These are phyloP conservation scores for Aspergillus hortae DNA, from an alignment of 2,329 filamentous ascomycete genomes.

Conservation along the genomic window DNA sequence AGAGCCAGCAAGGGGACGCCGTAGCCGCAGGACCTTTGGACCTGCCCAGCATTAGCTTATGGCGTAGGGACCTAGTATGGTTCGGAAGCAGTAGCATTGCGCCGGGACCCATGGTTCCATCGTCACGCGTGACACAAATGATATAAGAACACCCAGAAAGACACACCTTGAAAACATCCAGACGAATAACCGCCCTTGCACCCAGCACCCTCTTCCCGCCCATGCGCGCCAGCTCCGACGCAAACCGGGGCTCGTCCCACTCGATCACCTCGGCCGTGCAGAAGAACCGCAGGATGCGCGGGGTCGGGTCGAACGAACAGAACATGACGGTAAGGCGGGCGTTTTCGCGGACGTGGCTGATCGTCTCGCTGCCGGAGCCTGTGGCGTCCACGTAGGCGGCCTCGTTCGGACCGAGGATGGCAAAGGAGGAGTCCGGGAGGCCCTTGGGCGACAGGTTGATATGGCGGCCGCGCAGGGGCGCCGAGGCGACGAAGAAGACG, in stretches of 20 bases:
- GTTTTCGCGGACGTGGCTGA: conserved; percentile 73
- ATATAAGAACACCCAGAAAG: neutral
- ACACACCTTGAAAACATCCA: conserved; percentile 57
- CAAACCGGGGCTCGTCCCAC: conserved; percentile 52
- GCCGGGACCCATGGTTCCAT: neutral
- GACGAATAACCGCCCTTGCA: conserved; percentile 58
- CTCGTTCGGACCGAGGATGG: conserved; percentile 56
- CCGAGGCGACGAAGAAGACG: conserved; percentile 72
- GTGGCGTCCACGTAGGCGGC: conserved; percentile 71
- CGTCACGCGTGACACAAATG: neutral
- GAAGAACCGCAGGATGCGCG: conserved; percentile 63
- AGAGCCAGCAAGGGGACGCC: conserved; percentile 56
- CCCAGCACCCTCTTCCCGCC: conserved; percentile 43
- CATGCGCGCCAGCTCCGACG: conserved; percentile 44
- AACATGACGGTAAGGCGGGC: conserved; percentile 73
- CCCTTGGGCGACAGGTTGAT: conserved; percentile 78
- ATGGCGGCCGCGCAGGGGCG: conserved; percentile 64
- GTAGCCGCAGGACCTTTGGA: conserved; percentile 65
- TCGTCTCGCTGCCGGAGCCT: conserved; percentile 72
- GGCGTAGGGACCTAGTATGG: neutral
- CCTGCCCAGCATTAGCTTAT: conserved; percentile 31
- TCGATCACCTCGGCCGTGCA: conserved; percentile 60
- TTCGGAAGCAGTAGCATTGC: neutral
- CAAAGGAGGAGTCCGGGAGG: conserved; percentile 59
- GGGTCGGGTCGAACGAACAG: conserved; percentile 58